Percentiles rank a stretch among this genome's conserved stretches.
phyloP scores from a whole-genome alignment of 2,329 filamentous ascomycete species.

The Exophiala calicioides region DNA sequence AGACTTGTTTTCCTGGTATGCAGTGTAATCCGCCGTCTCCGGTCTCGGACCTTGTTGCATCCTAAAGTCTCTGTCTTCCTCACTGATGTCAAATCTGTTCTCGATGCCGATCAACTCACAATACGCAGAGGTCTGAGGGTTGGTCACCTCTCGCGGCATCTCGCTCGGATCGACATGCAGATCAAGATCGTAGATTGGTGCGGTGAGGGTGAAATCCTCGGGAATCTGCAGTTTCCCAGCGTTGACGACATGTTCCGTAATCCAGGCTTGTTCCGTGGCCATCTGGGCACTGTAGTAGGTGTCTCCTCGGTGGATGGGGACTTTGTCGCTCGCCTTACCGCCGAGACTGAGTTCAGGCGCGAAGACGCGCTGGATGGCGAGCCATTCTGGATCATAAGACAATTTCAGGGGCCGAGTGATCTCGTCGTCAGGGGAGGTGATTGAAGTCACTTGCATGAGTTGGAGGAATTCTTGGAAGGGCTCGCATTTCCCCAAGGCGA shows the following conservation, averaged over 20 bases:
- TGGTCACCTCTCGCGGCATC: slow-evolving; percentile 79
- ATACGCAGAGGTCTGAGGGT: slow-evolving; percentile 80
- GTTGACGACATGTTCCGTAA: slow-evolving; percentile 71
- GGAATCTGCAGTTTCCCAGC: slow-evolving; percentile 67
- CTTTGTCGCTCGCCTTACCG: slow-evolving; percentile 56
- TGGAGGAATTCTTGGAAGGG: slow-evolving; percentile 80
- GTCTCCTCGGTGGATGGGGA: slow-evolving; percentile 66
- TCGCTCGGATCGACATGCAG: slow-evolving; percentile 59
- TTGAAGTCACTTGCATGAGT: slow-evolving; percentile 63
- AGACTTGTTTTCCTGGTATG: slow-evolving; percentile 22
- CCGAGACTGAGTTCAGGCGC: slow-evolving; percentile 66
- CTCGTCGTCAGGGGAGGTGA: slow-evolving; percentile 38
- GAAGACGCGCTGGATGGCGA: slow-evolving; percentile 87
- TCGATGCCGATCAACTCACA: slow-evolving; percentile 75
- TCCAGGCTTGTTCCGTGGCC: slow-evolving; percentile 71
- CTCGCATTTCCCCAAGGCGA: slow-evolving; percentile 89
- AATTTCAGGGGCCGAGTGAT: slow-evolving; percentile 58
- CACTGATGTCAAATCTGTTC: slow-evolving; percentile 73
- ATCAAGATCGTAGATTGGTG: slow-evolving; percentile 66
- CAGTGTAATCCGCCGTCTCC: slow-evolving; percentile 33
- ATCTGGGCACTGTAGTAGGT: slow-evolving; percentile 68
- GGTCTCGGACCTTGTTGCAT: slow-evolving; percentile 60
- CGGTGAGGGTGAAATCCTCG: slow-evolving; percentile 74
- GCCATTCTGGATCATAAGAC: slow-evolving; percentile 90
- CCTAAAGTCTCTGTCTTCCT: slow-evolving; percentile 66